Percentiles rank a stretch among this genome's conserved stretches.
phyloP scores from a whole-genome alignment of 2,329 filamentous ascomycete species.

The Penicillium palitans region DNA sequence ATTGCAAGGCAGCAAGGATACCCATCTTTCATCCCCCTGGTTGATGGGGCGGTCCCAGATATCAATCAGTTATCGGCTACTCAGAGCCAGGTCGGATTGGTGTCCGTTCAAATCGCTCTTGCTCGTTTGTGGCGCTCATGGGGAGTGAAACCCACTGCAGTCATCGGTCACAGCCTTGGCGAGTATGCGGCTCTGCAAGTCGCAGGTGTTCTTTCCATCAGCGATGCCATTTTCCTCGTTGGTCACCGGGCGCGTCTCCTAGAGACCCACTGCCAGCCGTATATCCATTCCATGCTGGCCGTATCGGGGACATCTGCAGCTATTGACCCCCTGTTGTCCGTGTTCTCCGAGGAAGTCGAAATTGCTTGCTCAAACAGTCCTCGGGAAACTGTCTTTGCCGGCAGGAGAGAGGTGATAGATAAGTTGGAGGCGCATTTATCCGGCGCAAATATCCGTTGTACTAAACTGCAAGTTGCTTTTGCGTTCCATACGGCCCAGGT shows the following conservation, averaged over 20 bases:
- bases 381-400: conserved; percentile 67
- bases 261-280: conserved; percentile 59
- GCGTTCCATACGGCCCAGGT: conserved; percentile 45
- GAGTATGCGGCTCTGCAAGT: conserved; percentile 19
- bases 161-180: conserved; percentile 7
- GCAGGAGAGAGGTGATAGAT: conserved; percentile 54
- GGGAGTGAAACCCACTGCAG: too few relatives aligned
- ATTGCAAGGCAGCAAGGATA: too few relatives aligned
- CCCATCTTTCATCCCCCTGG: too few relatives aligned
- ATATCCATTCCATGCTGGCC: conserved; percentile 67
- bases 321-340: conserved; percentile 30
- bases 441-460: conserved; percentile 52
- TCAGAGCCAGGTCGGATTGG: too few relatives aligned
- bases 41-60: too few relatives aligned
- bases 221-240: conserved; percentile 62
- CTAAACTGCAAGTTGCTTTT: conserved; percentile 62
- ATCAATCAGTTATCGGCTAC: too few relatives aligned
- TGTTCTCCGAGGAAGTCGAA: conserved; percentile 31
- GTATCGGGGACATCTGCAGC: conserved; percentile 48
- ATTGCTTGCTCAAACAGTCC: conserved; percentile 76
- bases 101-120: too few relatives aligned
- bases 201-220: conserved; percentile 37
- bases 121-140: too few relatives aligned
- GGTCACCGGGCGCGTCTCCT: conserved; percentile 64
- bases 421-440: conserved; percentile 57